Conservation (phyloP, 768 basidiomycete species). For the Kwoniella mangroviensis region DNA sequence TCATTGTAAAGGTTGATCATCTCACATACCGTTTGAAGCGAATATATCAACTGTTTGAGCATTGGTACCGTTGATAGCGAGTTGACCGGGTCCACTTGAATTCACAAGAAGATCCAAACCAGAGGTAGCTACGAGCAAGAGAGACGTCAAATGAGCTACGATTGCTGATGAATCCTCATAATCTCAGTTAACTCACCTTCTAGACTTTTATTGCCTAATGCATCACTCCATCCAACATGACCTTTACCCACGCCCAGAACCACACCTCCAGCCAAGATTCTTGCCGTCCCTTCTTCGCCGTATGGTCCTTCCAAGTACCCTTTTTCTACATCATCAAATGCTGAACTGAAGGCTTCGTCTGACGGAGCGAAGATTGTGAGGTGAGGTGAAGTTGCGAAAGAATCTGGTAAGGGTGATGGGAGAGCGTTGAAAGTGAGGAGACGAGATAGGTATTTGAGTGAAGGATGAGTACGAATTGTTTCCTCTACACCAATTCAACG, state of each 20-base stretch:
- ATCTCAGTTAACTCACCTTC: slow-evolving; percentile 20
- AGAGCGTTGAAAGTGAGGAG: slow-evolving; percentile 64
- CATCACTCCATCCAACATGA: slow-evolving; percentile 58
- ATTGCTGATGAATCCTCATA: background rate
- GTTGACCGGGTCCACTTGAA: slow-evolving; percentile 64
- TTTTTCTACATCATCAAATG: slow-evolving; percentile 74
- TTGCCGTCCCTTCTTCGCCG: slow-evolving; percentile 75
- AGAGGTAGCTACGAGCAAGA: slow-evolving; percentile 16
- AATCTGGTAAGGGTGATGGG: slow-evolving; percentile 62
- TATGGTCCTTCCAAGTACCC: slow-evolving; percentile 87
- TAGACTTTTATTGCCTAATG: slow-evolving; percentile 27
- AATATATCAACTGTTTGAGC: slow-evolving; percentile 74
- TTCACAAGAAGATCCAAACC: slow-evolving; percentile 37
- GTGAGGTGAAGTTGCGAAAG: slow-evolving; percentile 62
- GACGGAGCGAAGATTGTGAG: slow-evolving; percentile 88
- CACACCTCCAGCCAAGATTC: slow-evolving; percentile 67
- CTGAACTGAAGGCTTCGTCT: slow-evolving; percentile 75
- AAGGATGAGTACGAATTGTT: slow-evolving; percentile 66
- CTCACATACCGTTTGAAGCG: slow-evolving; percentile 72
- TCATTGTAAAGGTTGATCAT: too few relatives aligned
- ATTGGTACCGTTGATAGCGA: slow-evolving; percentile 60
- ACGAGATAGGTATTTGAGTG: slow-evolving; percentile 73
- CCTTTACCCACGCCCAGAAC: slow-evolving; percentile 38
- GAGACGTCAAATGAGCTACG: background rate
- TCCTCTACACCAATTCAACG: slow-evolving; percentile 61